These are phyloP conservation scores for Ustulina deusta DNA, from an alignment of 2,329 filamentous ascomycete genomes.

Conservation along the genomic window DNA sequence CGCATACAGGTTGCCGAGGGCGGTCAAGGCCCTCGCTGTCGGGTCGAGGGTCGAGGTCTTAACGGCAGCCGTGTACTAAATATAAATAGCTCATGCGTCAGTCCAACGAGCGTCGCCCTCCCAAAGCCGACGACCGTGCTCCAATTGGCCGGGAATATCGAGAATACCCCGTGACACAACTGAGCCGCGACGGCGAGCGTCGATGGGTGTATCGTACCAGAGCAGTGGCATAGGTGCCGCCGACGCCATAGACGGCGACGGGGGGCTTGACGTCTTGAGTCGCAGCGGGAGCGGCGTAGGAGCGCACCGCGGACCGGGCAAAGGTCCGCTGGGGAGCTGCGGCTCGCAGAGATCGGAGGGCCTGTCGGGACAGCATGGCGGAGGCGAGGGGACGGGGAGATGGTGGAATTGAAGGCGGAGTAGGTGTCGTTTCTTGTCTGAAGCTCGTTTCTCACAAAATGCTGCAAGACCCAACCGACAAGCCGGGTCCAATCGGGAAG, in stretches of 20 bases:
- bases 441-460: conserved; percentile 46
- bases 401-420: conserved; percentile 43
- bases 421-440: conserved; percentile 38
- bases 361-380: conserved; percentile 72
- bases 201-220: conserved; percentile 75
- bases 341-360: conserved; percentile 66
- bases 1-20: conserved; percentile 77
- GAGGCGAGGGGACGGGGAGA: conserved; percentile 37
- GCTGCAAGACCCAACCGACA: conserved; percentile 48
- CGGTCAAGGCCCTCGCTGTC: conserved; percentile 82
- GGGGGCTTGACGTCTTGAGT: conserved; percentile 81
- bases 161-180: neutral
- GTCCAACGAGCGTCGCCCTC: conserved; percentile 38
- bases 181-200: conserved; percentile 38
- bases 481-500: conserved; percentile 43
- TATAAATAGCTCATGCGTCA: conserved; percentile 63
- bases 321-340: conserved; percentile 70
- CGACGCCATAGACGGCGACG: conserved; percentile 91
- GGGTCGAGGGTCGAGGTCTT: conserved; percentile 89
- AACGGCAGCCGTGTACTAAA: conserved; percentile 93
- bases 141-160: conserved; percentile 20
- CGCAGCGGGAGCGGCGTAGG: conserved; percentile 77
- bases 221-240: conserved; percentile 98
- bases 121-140: neutral
- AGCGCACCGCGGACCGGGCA: conserved; percentile 73